Evolutionary conservation across 2,329 filamentous ascomycete genomes (phyloP).

Genomic region (Exophiala sideris): DNA sequence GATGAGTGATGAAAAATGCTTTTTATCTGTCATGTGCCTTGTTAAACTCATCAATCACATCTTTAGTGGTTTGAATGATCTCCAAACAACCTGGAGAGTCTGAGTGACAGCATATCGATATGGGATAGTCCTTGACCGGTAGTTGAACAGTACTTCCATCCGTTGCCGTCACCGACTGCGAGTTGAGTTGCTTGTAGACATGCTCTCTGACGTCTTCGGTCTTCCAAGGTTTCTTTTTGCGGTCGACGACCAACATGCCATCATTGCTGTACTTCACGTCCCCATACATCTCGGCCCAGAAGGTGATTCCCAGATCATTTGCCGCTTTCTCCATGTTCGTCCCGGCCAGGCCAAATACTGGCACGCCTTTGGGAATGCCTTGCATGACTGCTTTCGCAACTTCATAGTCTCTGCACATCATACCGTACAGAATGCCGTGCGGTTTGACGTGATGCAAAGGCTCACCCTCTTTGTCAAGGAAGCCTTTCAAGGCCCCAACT

Average conservation of each 20-base stretch:
- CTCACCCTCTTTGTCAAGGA: slow-evolving; percentile 56
- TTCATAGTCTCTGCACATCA: slow-evolving; percentile 53
- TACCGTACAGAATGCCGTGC: slow-evolving; percentile 59
- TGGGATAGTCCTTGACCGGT: slow-evolving; percentile 40
- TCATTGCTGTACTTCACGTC: slow-evolving; percentile 56
- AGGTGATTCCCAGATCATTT: slow-evolving; percentile 51
- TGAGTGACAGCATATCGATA: slow-evolving; percentile 48
- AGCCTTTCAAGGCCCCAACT: slow-evolving; percentile 59
- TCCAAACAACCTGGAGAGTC: slow-evolving; percentile 47
- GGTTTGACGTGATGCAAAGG: slow-evolving; percentile 61
- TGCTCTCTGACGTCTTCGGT: slow-evolving; percentile 40
- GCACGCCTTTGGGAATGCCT: slow-evolving; percentile 50
- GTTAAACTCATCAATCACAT: slow-evolving; percentile 44
- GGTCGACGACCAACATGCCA: slow-evolving; percentile 53
- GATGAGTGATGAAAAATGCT: background rate
- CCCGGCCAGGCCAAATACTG: slow-evolving; percentile 55
- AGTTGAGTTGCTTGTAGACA: slow-evolving; percentile 42
- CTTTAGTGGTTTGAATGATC: slow-evolving; percentile 41
- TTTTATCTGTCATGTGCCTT: slow-evolving; percentile 29
- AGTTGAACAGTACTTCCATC: slow-evolving; percentile 41
- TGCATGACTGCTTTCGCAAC: slow-evolving; percentile 52
- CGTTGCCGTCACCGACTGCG: slow-evolving; percentile 41
- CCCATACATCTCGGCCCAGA: slow-evolving; percentile 54
- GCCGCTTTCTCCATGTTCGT: slow-evolving; percentile 55
- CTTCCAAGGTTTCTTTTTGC: slow-evolving; percentile 55